These are phyloP conservation scores for Nicotiana obtusifolia DNA, from an alignment of 257 asterid species.

Conservation along the genomic window DNA sequence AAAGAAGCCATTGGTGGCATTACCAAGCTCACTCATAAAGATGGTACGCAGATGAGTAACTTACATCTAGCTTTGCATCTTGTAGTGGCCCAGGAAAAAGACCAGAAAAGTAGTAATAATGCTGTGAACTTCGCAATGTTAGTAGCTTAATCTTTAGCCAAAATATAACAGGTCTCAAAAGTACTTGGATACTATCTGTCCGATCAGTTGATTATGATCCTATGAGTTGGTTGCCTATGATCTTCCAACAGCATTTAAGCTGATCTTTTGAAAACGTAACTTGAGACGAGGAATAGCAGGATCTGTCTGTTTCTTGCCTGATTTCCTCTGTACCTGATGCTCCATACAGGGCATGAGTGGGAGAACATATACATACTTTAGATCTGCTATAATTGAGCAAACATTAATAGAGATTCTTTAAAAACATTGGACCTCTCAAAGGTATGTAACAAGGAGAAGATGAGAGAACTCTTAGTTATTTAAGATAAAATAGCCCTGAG, in stretches of 20 bases:
- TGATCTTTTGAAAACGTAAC: background rate
- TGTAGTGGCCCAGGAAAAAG: background rate
- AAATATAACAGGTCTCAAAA: background rate
- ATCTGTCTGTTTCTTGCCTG: background rate
- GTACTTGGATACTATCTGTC: background rate
- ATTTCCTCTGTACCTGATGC: background rate
- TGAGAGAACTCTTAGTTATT: background rate
- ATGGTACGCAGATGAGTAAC: slow-evolving; percentile 41
- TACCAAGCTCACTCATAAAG: slow-evolving; percentile 80
- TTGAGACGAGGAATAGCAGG: background rate
- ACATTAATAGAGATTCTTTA: background rate
- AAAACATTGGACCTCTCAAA: background rate
- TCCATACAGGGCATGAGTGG: background rate
- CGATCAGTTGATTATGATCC: background rate
- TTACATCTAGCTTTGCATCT: background rate
- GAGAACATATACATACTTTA: background rate
- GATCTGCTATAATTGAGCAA: background rate
- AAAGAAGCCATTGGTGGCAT: slow-evolving; percentile 99
- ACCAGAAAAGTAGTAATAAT: background rate
- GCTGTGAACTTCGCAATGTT: background rate
- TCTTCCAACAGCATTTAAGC: background rate
- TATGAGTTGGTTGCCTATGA: background rate
- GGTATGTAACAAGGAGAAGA: background rate
- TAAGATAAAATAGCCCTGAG: background rate
- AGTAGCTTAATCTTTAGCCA: background rate